Evolutionary conservation across 2,329 filamentous ascomycete species (phyloP), one percentile per base, ranked within the genome.

Genomic region (Xylaria hypoxylon): DNA sequence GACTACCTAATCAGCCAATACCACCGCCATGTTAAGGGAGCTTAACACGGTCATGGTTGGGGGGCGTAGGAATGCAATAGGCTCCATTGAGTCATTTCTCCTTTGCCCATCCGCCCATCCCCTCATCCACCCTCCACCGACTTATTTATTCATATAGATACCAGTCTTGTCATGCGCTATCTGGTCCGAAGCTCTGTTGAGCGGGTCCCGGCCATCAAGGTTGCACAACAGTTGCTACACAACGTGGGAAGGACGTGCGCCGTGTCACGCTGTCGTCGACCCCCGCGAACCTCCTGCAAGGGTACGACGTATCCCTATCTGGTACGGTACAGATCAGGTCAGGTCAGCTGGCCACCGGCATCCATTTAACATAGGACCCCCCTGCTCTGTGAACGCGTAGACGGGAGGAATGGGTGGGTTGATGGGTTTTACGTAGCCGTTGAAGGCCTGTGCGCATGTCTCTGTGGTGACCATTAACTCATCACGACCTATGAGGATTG

Each of bases 1-100:
- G 70, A 72, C 70, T 74, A 68, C 71, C 70, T 65, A 72, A 74
- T 72, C 70, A 68, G 71, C 72, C 45, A 67, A 64, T 69, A 64
- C 53, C 55, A 68, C 59, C 52, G 42, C 59, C 53, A 64, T 68
- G 59, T 26, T 68, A 67, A 67, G 56, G 56, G 40, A 52, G 38
- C 35, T 61, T 44, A 51, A 50, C 28, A 40, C 26, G 33, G 24
- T 59, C 26, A n/a, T 24, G 55, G 52, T 11, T 55, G 19, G n/a
- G 50, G 56, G 51, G 44, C 63, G 51, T 50, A 35, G 59, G 56
- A 57, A 48, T 40, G 47, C 60, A 42, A 58, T 58, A 13, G 57
- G 40, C 56, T 64, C 64, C 40, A 63, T 31, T 57, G 47, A 61
- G 56, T 59, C 61, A 44, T 62, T 58, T 8, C 55, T 51, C 44